Evolutionary conservation across 441 rosid species (phyloP).

Genomic region (Corymbia citriodora): DNA sequence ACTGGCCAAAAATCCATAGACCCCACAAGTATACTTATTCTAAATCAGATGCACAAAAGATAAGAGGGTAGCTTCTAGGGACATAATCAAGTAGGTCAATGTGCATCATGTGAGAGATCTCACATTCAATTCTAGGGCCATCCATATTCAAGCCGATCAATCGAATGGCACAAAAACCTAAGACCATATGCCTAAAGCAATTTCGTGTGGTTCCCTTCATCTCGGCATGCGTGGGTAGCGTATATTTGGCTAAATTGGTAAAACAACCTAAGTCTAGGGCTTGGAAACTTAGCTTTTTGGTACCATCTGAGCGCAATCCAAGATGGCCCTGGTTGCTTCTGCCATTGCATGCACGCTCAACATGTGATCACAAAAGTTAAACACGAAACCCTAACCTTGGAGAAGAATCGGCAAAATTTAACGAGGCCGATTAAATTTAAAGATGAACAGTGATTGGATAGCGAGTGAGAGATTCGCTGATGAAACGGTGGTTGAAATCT

Average conservation of each 20-base stretch:
- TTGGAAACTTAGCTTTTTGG: neutral
- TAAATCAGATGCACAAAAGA: neutral
- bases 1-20: neutral
- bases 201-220: neutral
- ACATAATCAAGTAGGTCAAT: neutral
- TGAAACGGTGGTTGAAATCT: neutral
- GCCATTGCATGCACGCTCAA: neutral
- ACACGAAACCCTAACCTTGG: neutral
- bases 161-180: neutral
- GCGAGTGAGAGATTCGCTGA: neutral
- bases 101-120: neutral
- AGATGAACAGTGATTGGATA: neutral
- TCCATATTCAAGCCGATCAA: neutral
- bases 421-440: neutral
- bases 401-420: neutral
- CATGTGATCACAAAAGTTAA: neutral
- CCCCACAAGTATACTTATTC: neutral
- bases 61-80: neutral
- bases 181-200: neutral
- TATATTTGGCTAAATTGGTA: neutral
- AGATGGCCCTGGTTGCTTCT: neutral
- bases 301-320: neutral
- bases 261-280: neutral
- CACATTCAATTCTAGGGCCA: neutral
- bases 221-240: neutral